Evolutionary conservation across 164 flowering plant species (phyloP), one percentile per base, ranked within the genome.

Genomic region (Piper longum): DNA sequence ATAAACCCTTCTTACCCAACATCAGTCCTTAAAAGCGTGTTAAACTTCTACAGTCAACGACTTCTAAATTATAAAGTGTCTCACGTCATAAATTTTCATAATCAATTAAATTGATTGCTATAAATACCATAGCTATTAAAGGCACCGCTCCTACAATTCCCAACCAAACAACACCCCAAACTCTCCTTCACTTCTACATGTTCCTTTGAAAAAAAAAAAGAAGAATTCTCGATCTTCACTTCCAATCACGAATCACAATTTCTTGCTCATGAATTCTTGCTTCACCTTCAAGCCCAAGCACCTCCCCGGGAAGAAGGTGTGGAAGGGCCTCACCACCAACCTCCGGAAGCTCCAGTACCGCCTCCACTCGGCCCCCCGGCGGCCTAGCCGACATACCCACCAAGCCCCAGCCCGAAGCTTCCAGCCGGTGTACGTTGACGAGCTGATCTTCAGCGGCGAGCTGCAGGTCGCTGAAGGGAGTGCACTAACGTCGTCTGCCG

Each of bases 301-400:
- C 51, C 69, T 26, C n/a, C 79, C 82, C 0, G 76, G 84, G 64
- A 71, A 61, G 48, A 82, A 71, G 70, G 79, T 76, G 3, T 86
- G 87, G 88, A 82, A 76, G 74, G 70, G 73, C 75, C 67, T 86
- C 76, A 73, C 84, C 67, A 56, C 77, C 64, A 80, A 76, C 19
- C 75, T 80, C 4, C 74, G 65, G 63, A 82, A 72, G 43, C 71
- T 78, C 62, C 67, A 54, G 48, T 52, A 41, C 26, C 57, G 61
- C 12, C 56, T 60, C 64, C 66, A 57, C 62, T 14, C 52, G 36
- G 59, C 65, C 7, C 61, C 64, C 4, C 12, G 8, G 16, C 63
- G n/a, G 7, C 42, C 62, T 5, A 43, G 45, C n/a, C 7, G 41
- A 36, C 72, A 40, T 3, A 56, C 41, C 7, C 67, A 41, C 13